Percentiles rank a stretch among this genome's conserved stretches.
Evolutionary conservation across 805 yeast genomes (phyloP).

Genomic region (Teunomyces stri): DNA sequence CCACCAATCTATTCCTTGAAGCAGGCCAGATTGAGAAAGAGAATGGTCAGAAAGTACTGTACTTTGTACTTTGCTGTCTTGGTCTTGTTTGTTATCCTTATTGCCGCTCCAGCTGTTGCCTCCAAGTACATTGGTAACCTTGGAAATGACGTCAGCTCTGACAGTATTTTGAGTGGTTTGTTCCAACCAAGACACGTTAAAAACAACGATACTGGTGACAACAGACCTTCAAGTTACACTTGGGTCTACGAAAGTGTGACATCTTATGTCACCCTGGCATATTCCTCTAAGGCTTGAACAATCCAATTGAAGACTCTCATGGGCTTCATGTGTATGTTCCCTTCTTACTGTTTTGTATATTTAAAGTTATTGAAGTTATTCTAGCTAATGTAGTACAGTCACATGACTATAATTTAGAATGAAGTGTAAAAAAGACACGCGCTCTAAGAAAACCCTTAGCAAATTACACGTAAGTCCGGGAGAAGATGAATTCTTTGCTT

Average conservation of each 20-base stretch:
- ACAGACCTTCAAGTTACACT: slow-evolving; percentile 31
- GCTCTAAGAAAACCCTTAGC: neutral
- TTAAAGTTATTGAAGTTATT: slow-evolving; percentile 3
- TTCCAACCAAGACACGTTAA: slow-evolving; percentile 84
- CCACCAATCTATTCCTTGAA: slow-evolving; percentile 97
- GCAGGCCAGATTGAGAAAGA: slow-evolving; percentile 92
- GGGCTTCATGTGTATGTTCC: slow-evolving; percentile 4
- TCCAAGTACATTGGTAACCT: slow-evolving; percentile 50
- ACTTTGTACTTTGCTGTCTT: slow-evolving; percentile 72
- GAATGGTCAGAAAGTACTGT: slow-evolving; percentile 95
- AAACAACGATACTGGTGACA: slow-evolving; percentile 80
- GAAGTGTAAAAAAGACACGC: neutral
- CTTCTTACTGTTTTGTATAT: slow-evolving; percentile 9
- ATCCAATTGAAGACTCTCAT: neutral
- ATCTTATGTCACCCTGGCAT: slow-evolving; percentile 52
- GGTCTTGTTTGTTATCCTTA: slow-evolving; percentile 66
- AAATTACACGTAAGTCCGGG: neutral
- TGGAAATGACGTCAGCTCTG: slow-evolving; percentile 26
- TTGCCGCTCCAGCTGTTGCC: slow-evolving; percentile 92
- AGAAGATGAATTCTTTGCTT: slow-evolving; percentile 1
- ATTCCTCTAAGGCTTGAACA: slow-evolving; percentile 48
- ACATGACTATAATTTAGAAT: neutral
- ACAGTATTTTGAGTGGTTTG: slow-evolving; percentile 57
- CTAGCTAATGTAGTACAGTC: neutral
- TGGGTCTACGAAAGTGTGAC: slow-evolving; percentile 49